These are phyloP conservation scores for Coprinopsis marcescibilis DNA, from an alignment of 768 basidiomycete genomes.

Conservation along the genomic window DNA sequence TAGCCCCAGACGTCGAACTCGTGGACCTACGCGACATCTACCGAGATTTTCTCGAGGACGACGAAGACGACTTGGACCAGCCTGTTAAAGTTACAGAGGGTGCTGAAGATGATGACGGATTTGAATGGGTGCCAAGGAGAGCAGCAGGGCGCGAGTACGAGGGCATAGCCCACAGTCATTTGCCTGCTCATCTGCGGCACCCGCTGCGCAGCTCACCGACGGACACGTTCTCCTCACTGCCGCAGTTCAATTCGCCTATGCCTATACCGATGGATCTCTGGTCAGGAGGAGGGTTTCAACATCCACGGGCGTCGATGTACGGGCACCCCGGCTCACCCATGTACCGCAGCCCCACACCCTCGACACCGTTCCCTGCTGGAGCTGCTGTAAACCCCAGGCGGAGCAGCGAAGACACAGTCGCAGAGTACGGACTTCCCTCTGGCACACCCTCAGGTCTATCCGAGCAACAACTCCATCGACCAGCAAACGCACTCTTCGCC, in stretches of 20 bases:
- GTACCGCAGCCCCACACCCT: slow-evolving; percentile 30
- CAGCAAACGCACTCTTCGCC: slow-evolving; percentile 9
- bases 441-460: neutral
- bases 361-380: slow-evolving; percentile 22
- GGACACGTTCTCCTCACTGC: slow-evolving; percentile 52
- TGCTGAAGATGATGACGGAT: slow-evolving; percentile 56
- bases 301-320: slow-evolving; percentile 20
- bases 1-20: slow-evolving; percentile 80
- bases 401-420: neutral
- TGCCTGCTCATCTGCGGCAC: slow-evolving; percentile 61
- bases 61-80: slow-evolving; percentile 48
- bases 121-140: slow-evolving; percentile 74
- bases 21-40: slow-evolving; percentile 92
- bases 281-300: neutral
- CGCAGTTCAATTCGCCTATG: slow-evolving; percentile 31
- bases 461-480: neutral
- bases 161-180: slow-evolving; percentile 42
- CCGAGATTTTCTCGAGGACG: slow-evolving; percentile 88
- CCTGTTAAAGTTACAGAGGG: slow-evolving; percentile 49
- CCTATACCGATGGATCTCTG: slow-evolving; percentile 25
- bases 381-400: neutral
- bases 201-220: slow-evolving; percentile 53
- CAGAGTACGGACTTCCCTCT: neutral
- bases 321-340: slow-evolving; percentile 15
- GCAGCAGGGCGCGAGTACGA: slow-evolving; percentile 42